Evolutionary conservation across 1,139 yeast genomes (phyloP), one percentile per base, ranked within the genome.

Genomic region (Hansenula lynferdii): DNA sequence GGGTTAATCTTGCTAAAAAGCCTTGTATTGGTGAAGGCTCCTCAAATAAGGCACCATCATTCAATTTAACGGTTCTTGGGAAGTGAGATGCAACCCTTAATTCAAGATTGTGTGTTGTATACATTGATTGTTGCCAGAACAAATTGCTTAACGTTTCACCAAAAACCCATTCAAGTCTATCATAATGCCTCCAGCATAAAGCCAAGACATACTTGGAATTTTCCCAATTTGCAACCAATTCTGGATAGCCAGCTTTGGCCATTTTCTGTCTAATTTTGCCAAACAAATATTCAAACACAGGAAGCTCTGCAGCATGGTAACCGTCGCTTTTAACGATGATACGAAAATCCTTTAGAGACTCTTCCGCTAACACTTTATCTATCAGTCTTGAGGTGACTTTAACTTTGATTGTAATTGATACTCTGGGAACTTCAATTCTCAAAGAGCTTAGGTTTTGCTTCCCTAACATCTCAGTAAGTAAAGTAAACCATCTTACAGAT

Each of bases 1-100:
- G 69, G 0, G 84, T 69, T 30, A 84, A 57, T 36, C 84, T 69
- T 2, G 76, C 66, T 12, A 87, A 58, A 55, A 84, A 86, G 0
- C 97, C 96, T 60, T 86, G 95, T 8, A 85, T 58, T 0, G 94
- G 80, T 0, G 60, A 45, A 0, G 95, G 95, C 50, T 84, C 92
- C 1, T 51, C 31, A 6, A 59, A 15, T 6, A 29, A 21, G 2
- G 22, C 31, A 6, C 51, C 57, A 1, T 49, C 44, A 1, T 38
- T 38, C 8, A 46, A 44, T 15, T 30, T 40, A 2, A 69, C 58
- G 4, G 40, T 39, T 30, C 66, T 60, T 2, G 80, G 69, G 40
- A 69, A 71, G 31, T 75, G 73, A 11, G 58, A 49, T 33, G 73
- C 61, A n/a, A 71, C 69, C 35, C 94, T 64, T 11, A 83, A 52